phyloP scores from a whole-genome alignment of 2,329 filamentous ascomycete genomes.

The Sclerotinia nivalis region DNA sequence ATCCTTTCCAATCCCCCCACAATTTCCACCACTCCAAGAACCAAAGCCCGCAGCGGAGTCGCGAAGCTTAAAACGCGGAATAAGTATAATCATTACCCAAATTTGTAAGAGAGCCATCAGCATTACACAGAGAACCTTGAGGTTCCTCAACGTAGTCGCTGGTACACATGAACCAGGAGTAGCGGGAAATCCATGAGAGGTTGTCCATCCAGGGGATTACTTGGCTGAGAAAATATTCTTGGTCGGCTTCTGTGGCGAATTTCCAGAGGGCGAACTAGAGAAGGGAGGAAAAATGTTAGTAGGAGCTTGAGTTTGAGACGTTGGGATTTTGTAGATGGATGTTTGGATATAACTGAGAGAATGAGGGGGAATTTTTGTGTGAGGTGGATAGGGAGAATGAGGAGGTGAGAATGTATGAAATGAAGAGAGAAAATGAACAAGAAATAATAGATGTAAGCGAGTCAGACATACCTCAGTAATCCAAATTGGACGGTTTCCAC shows the following conservation, averaged over 20 bases:
- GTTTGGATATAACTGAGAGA: background rate
- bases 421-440: no score
- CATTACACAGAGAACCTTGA: conserved; percentile 6
- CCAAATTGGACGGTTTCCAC: conserved; percentile 15
- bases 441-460: no score
- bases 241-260: conserved; percentile 31
- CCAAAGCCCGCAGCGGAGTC: background rate
- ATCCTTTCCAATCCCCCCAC: background rate
- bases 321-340: no score
- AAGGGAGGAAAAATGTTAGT: no score
- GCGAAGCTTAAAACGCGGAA: background rate
- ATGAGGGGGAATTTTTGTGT: background rate
- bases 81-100: conserved; percentile 7
- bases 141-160: background rate
- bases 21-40: background rate
- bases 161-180: conserved; percentile 23
- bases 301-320: no score
- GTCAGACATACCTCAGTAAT: conserved; percentile 14
- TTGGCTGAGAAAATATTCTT: conserved; percentile 44
- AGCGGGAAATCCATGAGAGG: conserved; percentile 30
- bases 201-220: conserved; percentile 48
- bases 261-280: conserved; percentile 11
- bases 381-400: no score
- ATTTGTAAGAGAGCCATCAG: background rate
- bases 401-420: rapidly evolving